Evolutionary conservation across 1,284 basidiomycete genomes (phyloP).

Genomic region (Caloboletus firmus): DNA sequence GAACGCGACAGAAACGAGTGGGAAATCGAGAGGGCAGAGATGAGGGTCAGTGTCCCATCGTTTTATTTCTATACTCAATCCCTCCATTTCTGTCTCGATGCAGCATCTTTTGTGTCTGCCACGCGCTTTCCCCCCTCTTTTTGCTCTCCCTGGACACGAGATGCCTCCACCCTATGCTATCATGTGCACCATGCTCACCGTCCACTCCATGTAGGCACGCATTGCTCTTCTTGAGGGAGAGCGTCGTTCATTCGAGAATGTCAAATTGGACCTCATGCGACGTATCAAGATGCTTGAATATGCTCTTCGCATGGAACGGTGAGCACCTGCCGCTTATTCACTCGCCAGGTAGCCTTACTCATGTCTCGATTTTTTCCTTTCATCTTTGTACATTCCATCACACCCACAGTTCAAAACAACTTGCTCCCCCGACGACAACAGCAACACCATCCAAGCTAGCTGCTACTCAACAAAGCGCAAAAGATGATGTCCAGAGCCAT

Average conservation of each 20-base stretch:
- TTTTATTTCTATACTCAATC: slow-evolving; percentile 13
- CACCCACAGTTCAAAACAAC: slow-evolving; percentile 71
- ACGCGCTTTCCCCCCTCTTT: neutral
- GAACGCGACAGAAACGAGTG: slow-evolving; percentile 98
- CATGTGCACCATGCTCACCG: slow-evolving; percentile 24
- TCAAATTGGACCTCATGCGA: slow-evolving; percentile 92
- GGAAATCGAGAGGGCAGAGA: slow-evolving; percentile 99
- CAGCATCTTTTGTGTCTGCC: neutral
- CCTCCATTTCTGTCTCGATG: neutral
- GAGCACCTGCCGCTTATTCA: slow-evolving; percentile 31
- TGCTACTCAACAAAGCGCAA: slow-evolving; percentile 61
- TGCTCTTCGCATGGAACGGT: slow-evolving; percentile 92
- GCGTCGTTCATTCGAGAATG: slow-evolving; percentile 93
- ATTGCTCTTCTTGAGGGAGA: slow-evolving; percentile 98
- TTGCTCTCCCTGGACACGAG: neutral
- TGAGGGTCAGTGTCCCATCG: slow-evolving; percentile 74
- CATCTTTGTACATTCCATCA: neutral
- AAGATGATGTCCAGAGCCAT: slow-evolving; percentile 66
- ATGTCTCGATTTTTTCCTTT: neutral
- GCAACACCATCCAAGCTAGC: slow-evolving; percentile 61
- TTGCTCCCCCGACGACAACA: slow-evolving; percentile 52
- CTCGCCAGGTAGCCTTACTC: slow-evolving; percentile 17
- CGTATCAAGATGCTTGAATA: slow-evolving; percentile 99
- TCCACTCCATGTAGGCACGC: slow-evolving; percentile 61
- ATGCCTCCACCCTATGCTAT: neutral